Evolutionary conservation across 441 rosid genomes (phyloP).

Genomic region (Adansonia rubrostipa): DNA sequence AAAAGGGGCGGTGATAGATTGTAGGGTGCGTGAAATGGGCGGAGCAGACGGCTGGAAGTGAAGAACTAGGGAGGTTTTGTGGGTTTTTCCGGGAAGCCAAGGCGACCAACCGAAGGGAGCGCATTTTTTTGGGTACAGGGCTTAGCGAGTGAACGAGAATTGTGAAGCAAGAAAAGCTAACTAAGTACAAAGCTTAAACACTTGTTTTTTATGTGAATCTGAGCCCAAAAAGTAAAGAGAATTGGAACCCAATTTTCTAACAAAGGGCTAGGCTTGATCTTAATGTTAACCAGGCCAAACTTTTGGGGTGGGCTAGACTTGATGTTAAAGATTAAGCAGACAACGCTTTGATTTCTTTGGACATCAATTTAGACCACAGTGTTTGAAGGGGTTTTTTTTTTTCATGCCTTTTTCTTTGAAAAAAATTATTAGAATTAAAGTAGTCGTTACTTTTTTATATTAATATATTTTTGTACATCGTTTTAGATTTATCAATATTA

Average conservation of each 20-base stretch:
- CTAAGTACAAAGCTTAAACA: too few relatives aligned
- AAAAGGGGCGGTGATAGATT: slow-evolving; percentile 31
- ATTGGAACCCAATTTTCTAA: background rate
- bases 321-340: background rate
- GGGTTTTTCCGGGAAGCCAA: background rate
- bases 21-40: slow-evolving; percentile 21
- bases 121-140: too few relatives aligned
- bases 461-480: too few relatives aligned
- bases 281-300: background rate
- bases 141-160: too few relatives aligned
- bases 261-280: background rate
- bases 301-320: background rate
- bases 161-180: background rate
- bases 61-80: background rate
- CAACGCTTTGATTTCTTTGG: too few relatives aligned
- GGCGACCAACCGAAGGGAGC: slow-evolving; percentile 8
- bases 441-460: too few relatives aligned
- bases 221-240: background rate
- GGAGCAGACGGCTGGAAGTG: background rate
- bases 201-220: background rate
- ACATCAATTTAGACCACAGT: too few relatives aligned
- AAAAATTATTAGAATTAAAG: too few relatives aligned
- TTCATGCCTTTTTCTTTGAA: too few relatives aligned
- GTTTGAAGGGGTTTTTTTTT: too few relatives aligned
- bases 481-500: too few relatives aligned